Base-by-base conservation (phyloP, 78 protist species). In the Dictyostelium firmibasis region DNA sequence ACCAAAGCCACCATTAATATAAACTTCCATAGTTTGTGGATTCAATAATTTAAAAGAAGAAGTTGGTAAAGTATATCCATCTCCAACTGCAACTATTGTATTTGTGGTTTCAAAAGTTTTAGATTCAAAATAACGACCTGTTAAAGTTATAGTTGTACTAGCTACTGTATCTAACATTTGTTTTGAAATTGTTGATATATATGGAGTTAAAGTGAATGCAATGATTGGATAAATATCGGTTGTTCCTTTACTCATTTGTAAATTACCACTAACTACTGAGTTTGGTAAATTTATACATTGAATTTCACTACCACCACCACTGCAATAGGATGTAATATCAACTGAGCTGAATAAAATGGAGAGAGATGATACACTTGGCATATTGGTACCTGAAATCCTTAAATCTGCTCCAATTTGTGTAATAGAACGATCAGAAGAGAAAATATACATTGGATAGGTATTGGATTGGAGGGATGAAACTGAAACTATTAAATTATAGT, bases 91-190 rank as follows among this genome's bases (percentile, higher is more conserved):
- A 10, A 9, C 29, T 1, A 82, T 50, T 35, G 43, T 16, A 82
- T 82, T 82, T 82, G 72, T n/a, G 11, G 53, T 57, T 2, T 9
- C 53, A 35, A 10, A 7, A 10, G 43, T 82, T 31, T 11, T 4
- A 2, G 35, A 35, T 84, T 84, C 89, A 29, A 84, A 84, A 27
- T 31, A 84, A 38, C 89, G 70, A 18, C 89, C 89, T 8, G 50
- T 41, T 7, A 84, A 60, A 3, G 89, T 84, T 5, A 84, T 67
- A 6, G 43, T 38, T 84, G 72, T 43, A 67, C 64, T 75, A 2
- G 10, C 5, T 2, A 72, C 25, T 33, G 79, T 72, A 33, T 72
- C 79, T 33, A 72, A 72, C 0, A 72, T 5, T 3, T 29, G n/a
- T 0, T 72, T 72, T 72, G 79, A 72, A 31, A 72, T 72, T 31